Percentiles rank a stretch among this genome's conserved stretches.
Evolutionary conservation across 768 basidiomycete species (phyloP).

Genomic region (Asterophora lycoperdoides): DNA sequence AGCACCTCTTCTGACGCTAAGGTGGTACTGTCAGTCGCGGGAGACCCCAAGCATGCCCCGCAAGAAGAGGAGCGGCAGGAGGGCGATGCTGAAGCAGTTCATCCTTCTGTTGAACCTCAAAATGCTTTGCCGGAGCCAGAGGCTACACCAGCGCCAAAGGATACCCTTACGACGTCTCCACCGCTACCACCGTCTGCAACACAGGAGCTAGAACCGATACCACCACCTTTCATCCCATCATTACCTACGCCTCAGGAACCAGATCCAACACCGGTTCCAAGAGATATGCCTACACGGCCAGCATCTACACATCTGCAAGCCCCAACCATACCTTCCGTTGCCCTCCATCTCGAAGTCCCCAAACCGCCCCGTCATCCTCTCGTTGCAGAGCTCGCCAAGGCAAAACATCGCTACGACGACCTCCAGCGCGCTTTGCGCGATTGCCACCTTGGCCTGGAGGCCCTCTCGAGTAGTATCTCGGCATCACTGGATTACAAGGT

Average conservation of each 20-base stretch:
- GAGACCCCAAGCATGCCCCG: no score
- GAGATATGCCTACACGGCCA: no score
- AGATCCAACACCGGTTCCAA: no score
- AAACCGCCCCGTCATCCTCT: conserved; percentile 30
- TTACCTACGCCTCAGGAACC: no score
- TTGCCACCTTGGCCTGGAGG: conserved; percentile 63
- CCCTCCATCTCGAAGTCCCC: conserved; percentile 3
- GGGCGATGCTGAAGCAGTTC: no score
- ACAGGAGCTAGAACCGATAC: neutral
- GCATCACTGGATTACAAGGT: conserved; percentile 14
- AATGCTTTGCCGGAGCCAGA: neutral
- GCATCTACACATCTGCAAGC: no score
- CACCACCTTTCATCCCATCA: no score
- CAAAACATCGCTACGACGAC: conserved; percentile 31
- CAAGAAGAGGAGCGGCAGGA: no score
- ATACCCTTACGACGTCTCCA: neutral
- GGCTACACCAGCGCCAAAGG: neutral
- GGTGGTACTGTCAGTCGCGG: no score
- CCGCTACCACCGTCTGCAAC: neutral
- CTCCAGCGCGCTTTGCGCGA: conserved; percentile 14
- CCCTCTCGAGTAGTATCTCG: conserved; percentile 40
- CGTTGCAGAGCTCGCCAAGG: conserved; percentile 39
- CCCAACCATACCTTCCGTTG: neutral
- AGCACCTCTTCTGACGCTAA: no score
- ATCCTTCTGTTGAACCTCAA: neutral